Evolutionary conservation across 306 rosid species (phyloP), one percentile per base, ranked within the genome.

Genomic region (Prunus kanzakura): DNA sequence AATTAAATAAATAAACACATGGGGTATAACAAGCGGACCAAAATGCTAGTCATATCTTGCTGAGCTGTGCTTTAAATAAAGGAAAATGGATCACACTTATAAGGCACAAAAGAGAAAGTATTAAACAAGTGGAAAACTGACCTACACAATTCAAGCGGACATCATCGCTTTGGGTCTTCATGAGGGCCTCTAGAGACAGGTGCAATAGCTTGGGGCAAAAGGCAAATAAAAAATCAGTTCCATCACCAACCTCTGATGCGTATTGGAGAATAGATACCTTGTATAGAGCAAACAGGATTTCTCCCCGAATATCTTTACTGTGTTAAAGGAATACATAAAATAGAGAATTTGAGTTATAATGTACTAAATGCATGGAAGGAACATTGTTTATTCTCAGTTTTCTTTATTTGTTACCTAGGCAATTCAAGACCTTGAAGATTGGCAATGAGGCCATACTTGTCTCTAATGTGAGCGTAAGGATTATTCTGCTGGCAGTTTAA

Each of bases 281-380:
- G 86, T 92, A 92, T 50, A 95, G 89, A 79, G 90, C 88, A 84
- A 90, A 92, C 73, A 92, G 89, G 54, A 89, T 85, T 81, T 92
- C 97, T 64, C 99, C 97, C 16, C 93, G 85, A 84, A 91, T 89
- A 80, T 92, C 99, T 80, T 95, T 97, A 57, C 97, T 95, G 91
- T 70, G 78, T 58, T 55, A 19, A 71, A 32, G 43, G 80, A 76
- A 62, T 29, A 14, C 4, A 30, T 30, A 4, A 11, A 86, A 29
- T 30, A 71, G 51, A 72, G 20, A 56, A 69, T 12, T 57, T 16
- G 71, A 9, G 67, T 41, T 64, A 25, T 57, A 60, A 72, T 23
- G 54, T 50, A 16, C 25, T 67, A 29, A 72, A 62, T 35, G 43
- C 46, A 56, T 49, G 3, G 32, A 43, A 56, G 35, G 35, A 32